These are phyloP conservation scores for Brasilioporus rufonigricans DNA, from an alignment of 768 basidiomycete genomes.

Conservation along the genomic window DNA sequence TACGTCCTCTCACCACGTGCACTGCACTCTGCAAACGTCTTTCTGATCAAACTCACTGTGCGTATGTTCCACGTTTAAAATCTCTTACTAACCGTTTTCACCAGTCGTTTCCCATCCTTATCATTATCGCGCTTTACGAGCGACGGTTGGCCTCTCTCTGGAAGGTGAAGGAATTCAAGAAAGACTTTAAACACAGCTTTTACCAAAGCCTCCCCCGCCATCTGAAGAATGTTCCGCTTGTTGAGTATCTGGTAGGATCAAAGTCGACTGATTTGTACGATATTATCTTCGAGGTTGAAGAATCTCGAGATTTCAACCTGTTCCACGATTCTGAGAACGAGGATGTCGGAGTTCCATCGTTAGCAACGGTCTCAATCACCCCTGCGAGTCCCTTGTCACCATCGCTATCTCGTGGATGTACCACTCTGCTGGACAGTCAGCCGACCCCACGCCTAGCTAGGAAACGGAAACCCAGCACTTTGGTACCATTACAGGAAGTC, in stretches of 20 bases:
- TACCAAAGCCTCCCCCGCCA: constrained; percentile 67
- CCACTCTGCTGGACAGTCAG: constrained; percentile 8
- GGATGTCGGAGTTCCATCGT: constrained; percentile 9
- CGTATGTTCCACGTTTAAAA: constrained; percentile 15
- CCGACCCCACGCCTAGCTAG: constrained; percentile 9
- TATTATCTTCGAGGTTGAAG: constrained; percentile 75
- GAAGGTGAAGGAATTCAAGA: constrained; percentile 49
- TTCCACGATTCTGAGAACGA: constrained; percentile 54
- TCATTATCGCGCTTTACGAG: constrained; percentile 79
- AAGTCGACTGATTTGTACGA: constrained; percentile 66
- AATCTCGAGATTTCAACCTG: constrained; percentile 44
- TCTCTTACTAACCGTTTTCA: neutral
- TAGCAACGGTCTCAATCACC: constrained; percentile 4
- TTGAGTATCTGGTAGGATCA: constrained; percentile 77
- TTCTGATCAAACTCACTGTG: constrained; percentile 80
- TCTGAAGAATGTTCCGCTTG: constrained; percentile 68
- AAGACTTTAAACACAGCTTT: constrained; percentile 50
- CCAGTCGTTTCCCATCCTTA: constrained; percentile 73
- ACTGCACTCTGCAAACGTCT: constrained; percentile 82
- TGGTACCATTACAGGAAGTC: constrained; percentile 27
- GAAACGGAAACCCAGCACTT: constrained; percentile 27
- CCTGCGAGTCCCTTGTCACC: constrained; percentile 11
- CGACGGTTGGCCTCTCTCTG: constrained; percentile 57
- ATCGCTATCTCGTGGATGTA: constrained; percentile 1
- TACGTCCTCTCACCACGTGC: constrained; percentile 72